phyloP scores from a whole-genome alignment of 2,329 filamentous ascomycete genomes.

The Akanthomyces uredinophilus region DNA sequence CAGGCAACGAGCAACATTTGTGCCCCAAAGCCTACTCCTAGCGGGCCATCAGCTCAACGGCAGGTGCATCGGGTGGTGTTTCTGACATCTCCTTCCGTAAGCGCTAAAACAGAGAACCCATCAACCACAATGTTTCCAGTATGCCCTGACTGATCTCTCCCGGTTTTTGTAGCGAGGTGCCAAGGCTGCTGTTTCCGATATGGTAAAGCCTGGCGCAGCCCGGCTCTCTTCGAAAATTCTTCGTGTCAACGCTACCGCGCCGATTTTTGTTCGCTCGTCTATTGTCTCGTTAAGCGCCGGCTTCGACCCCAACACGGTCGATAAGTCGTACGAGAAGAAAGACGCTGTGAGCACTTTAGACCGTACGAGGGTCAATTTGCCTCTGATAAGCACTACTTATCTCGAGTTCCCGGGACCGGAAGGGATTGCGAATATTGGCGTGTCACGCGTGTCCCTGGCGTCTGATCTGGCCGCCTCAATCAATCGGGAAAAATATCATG shows the following conservation, averaged over 20 bases:
- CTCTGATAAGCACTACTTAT: slow-evolving; percentile 15
- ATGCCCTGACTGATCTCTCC: too few relatives aligned
- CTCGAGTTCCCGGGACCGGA: slow-evolving; percentile 15
- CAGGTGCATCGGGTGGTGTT: slow-evolving; percentile 11
- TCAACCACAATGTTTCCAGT: too few relatives aligned
- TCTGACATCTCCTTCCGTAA: slow-evolving; percentile 15
- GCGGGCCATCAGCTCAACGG: slow-evolving; percentile 14
- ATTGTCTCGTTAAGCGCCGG: slow-evolving; percentile 2
- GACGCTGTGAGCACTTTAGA: neutral
- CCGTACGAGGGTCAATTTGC: neutral
- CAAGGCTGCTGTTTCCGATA: neutral
- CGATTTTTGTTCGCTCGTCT: slow-evolving; percentile 14
- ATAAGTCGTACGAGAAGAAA: neutral
- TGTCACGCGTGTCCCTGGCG: slow-evolving; percentile 18
- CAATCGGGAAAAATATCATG: slow-evolving; percentile 19
- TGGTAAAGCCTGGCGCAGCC: neutral
- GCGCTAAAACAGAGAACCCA: neutral
- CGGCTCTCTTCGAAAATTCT: slow-evolving; percentile 16
- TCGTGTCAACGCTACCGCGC: slow-evolving; percentile 17
- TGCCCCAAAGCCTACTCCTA: slow-evolving; percentile 14
- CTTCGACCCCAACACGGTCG: neutral
- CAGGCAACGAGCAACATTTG: slow-evolving; percentile 18
- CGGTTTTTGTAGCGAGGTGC: neutral
- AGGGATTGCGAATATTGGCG: slow-evolving; percentile 18
- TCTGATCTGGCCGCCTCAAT: slow-evolving; percentile 16